These are phyloP conservation scores for Phlegmacium glaucopus DNA, from an alignment of 768 basidiomycete species.

Conservation along the genomic window DNA sequence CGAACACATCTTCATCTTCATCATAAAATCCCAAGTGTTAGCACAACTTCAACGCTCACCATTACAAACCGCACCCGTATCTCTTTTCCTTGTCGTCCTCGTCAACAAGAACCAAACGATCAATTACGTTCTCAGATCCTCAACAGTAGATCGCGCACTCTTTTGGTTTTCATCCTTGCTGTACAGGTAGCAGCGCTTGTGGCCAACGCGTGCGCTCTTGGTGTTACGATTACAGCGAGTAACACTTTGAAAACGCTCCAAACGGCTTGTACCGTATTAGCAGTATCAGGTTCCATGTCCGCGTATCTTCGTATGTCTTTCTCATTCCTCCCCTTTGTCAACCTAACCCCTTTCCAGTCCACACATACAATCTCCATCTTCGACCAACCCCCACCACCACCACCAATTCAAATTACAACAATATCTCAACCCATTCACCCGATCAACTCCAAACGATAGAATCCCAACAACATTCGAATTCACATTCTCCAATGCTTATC, in stretches of 20 bases:
- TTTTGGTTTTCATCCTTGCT: constrained; percentile 15
- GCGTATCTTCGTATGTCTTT: constrained; percentile 24
- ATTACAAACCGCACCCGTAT: constrained; percentile 3
- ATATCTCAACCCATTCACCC: not conserved
- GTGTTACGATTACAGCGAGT: not conserved
- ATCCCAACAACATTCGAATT: not conserved
- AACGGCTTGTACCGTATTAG: constrained; percentile 17
- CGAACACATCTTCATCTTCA: too few species aligned
- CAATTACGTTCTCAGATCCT: constrained; percentile 4
- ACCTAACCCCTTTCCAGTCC: constrained; percentile 16
- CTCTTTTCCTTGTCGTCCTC: constrained; percentile 4
- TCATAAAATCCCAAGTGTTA: constrained; percentile 9
- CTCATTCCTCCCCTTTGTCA: constrained; percentile 2
- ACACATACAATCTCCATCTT: constrained; percentile 13
- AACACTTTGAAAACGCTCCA: constrained; percentile 12
- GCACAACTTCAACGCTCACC: constrained; percentile 10
- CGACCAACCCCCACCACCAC: constrained; percentile 1
- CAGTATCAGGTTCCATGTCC: constrained; percentile 21
- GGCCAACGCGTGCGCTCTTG: constrained; percentile 14
- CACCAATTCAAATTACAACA: not conserved
- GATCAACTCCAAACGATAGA: constrained; percentile 2
- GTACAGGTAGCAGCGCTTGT: constrained; percentile 13
- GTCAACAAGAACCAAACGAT: not conserved
- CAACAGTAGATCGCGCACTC: constrained; percentile 12
- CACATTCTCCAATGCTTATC: constrained; percentile 2